Conservation (phyloP, 208 protist species). For the Acanthamoeba quina region DNA sequence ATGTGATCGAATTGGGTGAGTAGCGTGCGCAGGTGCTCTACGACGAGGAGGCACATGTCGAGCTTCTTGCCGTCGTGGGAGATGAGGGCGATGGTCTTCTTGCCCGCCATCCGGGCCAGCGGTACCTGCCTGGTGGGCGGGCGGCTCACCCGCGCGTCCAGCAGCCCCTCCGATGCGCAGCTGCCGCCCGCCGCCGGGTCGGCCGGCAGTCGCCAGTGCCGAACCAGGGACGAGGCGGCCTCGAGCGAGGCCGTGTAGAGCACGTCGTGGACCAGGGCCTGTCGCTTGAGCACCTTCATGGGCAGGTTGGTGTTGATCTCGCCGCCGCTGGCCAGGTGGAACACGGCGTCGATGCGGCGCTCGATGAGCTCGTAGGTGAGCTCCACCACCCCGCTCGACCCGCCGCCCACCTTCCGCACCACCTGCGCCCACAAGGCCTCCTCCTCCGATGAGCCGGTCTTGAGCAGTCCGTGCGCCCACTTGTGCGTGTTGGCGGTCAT, state of each 20-base stretch:
- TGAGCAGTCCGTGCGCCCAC: background rate
- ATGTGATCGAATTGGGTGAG: slow-evolving; percentile 66
- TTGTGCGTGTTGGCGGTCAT: slow-evolving; percentile 13
- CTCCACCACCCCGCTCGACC: slow-evolving; percentile 30
- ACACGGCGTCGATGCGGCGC: slow-evolving; percentile 18
- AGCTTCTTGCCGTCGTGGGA: slow-evolving; percentile 66
- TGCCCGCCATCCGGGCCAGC: slow-evolving; percentile 33
- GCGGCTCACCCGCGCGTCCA: background rate
- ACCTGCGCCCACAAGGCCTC: too few species aligned
- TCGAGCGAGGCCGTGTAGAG: slow-evolving; percentile 38
- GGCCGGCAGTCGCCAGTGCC: background rate
- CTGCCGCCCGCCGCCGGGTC: background rate
- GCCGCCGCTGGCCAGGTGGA: slow-evolving; percentile 26
- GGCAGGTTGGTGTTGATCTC: slow-evolving; percentile 49
- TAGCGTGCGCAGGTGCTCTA: slow-evolving; percentile 17
- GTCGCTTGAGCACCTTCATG: slow-evolving; percentile 59
- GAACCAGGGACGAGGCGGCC: background rate
- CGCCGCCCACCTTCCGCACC: background rate
- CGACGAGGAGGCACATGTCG: slow-evolving; percentile 58
- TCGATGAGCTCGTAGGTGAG: slow-evolving; percentile 63
- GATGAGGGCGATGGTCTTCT: slow-evolving; percentile 64
- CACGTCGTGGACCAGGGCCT: slow-evolving; percentile 59
- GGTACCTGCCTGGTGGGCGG: slow-evolving; percentile 35
- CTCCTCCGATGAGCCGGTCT: background rate
- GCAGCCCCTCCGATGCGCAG: background rate